Evolutionary conservation across 140 eudicot species (phyloP).

Genomic region (Bidens hawaiensis): DNA sequence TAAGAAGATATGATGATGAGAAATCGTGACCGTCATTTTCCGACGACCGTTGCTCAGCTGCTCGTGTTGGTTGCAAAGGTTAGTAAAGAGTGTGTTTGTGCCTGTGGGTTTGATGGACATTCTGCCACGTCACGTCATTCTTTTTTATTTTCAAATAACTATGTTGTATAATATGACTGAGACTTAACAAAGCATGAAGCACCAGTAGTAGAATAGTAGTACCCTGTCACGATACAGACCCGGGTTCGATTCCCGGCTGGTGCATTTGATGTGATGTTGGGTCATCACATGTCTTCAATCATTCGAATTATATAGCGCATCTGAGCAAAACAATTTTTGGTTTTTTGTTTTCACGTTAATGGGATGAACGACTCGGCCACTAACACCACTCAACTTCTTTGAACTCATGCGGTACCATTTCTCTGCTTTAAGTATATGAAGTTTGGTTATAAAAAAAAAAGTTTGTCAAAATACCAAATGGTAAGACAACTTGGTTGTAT

Average conservation of each 20-base stretch:
- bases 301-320: neutral
- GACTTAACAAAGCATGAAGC: constrained; percentile 4
- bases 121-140: constrained; percentile 35
- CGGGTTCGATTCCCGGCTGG: constrained; percentile 97
- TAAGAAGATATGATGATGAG: constrained; percentile 9
- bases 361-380: no score
- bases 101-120: constrained; percentile 12
- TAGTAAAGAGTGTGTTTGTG: constrained; percentile 1
- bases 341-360: neutral
- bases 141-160: no score
- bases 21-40: constrained; percentile 28
- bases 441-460: no score
- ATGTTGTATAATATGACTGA: no score
- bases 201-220: constrained; percentile 96
- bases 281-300: neutral
- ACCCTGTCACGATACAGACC: constrained; percentile 99
- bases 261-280: constrained; percentile 26
- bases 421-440: no score
- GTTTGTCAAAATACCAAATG: no score
- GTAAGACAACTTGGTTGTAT: no score
- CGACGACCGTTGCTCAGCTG: neutral
- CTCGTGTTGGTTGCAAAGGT: constrained; percentile 1
- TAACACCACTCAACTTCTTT: no score
- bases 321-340: no score
- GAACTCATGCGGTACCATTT: no score